Evolutionary conservation across 1,284 basidiomycete species (phyloP).

Genomic region (Vanrija sp.): DNA sequence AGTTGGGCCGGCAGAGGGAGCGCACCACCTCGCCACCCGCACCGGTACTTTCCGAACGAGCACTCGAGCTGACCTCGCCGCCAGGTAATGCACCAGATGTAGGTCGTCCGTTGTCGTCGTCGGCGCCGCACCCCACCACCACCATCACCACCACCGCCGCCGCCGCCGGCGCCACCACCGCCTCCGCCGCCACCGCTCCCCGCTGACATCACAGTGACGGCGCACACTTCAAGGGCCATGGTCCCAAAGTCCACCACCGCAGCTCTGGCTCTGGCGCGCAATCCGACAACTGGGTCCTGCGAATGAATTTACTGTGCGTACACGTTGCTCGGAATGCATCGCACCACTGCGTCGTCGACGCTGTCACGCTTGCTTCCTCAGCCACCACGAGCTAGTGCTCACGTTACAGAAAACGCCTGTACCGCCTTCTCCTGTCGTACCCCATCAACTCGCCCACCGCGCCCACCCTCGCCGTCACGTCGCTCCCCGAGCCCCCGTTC

Average conservation of each 20-base stretch:
- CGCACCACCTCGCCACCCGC: background rate
- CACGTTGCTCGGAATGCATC: no score
- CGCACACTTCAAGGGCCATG: slow-evolving; percentile 36
- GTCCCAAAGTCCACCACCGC: slow-evolving; percentile 10
- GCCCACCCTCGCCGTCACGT: slow-evolving; percentile 28
- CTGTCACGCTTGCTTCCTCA: background rate
- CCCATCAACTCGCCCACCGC: slow-evolving; percentile 37
- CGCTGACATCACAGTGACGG: slow-evolving; percentile 10
- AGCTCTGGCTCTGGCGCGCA: slow-evolving; percentile 11
- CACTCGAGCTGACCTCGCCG: background rate
- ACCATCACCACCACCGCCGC: no score
- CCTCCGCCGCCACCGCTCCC: no score
- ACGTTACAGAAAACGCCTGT: slow-evolving; percentile 37
- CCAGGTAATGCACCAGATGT: slow-evolving; percentile 21
- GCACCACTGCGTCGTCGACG: background rate
- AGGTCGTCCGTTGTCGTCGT: background rate
- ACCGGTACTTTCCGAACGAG: background rate
- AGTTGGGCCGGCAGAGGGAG: slow-evolving; percentile 6
- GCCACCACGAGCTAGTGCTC: background rate
- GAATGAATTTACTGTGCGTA: slow-evolving; percentile 40
- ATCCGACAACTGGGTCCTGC: slow-evolving; percentile 43
- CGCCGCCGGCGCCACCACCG: no score
- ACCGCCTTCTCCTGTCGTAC: slow-evolving; percentile 42
- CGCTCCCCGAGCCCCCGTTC: slow-evolving; percentile 42
- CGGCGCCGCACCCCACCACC: background rate